These are phyloP conservation scores for Apophysomyces variabilis DNA, from an alignment of 371 early-diverging fungal species.

Conservation along the genomic window DNA sequence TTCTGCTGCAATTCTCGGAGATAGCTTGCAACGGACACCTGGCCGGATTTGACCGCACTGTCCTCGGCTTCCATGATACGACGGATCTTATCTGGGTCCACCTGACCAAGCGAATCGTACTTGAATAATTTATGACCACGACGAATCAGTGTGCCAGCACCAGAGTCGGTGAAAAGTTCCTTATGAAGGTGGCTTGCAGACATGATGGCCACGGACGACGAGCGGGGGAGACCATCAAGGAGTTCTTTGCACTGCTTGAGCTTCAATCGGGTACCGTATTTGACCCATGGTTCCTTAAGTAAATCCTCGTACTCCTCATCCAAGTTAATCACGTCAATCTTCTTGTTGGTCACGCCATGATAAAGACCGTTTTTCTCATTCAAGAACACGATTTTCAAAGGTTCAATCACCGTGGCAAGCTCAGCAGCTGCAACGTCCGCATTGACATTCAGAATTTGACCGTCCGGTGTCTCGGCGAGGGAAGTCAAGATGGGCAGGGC, in stretches of 20 bases:
- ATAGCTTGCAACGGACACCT: constrained; percentile 74
- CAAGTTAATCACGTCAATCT: constrained; percentile 92
- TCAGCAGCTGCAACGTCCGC: constrained; percentile 98
- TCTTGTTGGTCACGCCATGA: constrained; percentile 91
- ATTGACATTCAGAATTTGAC: constrained; percentile 97
- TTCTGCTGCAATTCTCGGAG: constrained; percentile 65
- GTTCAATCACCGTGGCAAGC: constrained; percentile 93
- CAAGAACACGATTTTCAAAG: constrained; percentile 94
- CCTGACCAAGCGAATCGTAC: constrained; percentile 61
- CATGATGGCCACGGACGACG: constrained; percentile 96
- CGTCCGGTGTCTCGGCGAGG: constrained; percentile 93
- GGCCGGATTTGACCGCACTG: constrained; percentile 66
- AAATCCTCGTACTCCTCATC: constrained; percentile 91
- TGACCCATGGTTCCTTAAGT: constrained; percentile 93
- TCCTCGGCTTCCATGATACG: constrained; percentile 81
- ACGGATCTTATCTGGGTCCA: constrained; percentile 87
- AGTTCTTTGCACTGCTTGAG: constrained; percentile 95
- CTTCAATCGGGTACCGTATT: constrained; percentile 96
- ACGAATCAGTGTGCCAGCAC: constrained; percentile 95
- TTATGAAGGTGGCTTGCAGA: constrained; percentile 95
- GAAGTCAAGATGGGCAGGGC: constrained; percentile 94
- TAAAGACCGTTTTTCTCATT: constrained; percentile 96
- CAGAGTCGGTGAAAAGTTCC: constrained; percentile 95
- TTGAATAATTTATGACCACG: constrained; percentile 90
- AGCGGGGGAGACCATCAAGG: constrained; percentile 90